Base-by-base conservation (phyloP, 305 asterid species). In the Fraxinus xanthoxyloides region DNA sequence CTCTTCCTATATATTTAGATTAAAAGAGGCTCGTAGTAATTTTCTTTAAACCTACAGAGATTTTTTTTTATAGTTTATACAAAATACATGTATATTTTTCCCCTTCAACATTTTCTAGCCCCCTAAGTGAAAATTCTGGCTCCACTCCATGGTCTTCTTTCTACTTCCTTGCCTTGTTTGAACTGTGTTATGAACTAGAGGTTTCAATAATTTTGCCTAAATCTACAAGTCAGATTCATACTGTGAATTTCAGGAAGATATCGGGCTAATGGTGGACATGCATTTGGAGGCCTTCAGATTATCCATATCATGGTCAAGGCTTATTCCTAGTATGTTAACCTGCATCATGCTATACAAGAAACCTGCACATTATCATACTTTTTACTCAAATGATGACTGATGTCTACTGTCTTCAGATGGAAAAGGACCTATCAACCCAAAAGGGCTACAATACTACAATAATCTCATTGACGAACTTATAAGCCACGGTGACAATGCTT, bases 381-480 rank as follows among this genome's bases (percentile, higher is more conserved):
- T 40, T 46, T 13, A 46, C 54, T 43, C 19, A 46, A 46, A 46
- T 46, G 56, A 46, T 56, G 31, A n/a, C 67, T 48, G 67, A 31
- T 59, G 17, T 36, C 80, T 40, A 85, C 77, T 76, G 72, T 34
- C 34, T 75, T 84, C 87, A 90, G 93, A 86, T 85, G 96, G 94
- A 78, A 84, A 92, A 80, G 94, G 94, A 67, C 84, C 89, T 79
- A 72, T 92, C 48, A 92, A 88, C 28, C 80, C 82, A 63, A 82
- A 87, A 77, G 94, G 92, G 21, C 79, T 92, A 12, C 85, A 80
- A 43, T 89, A 80, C 84, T 92, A 92, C 91, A 89, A 90, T 84
- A 86, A 86, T 81, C 84, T 89, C 76, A 90, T 92, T 19, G 75
- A 90, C 69, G 88, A 88, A 85, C 86, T 92, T 13, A 78, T 83